Conservation (phyloP, 345 rosid species). For the Linum usitatissimum region DNA sequence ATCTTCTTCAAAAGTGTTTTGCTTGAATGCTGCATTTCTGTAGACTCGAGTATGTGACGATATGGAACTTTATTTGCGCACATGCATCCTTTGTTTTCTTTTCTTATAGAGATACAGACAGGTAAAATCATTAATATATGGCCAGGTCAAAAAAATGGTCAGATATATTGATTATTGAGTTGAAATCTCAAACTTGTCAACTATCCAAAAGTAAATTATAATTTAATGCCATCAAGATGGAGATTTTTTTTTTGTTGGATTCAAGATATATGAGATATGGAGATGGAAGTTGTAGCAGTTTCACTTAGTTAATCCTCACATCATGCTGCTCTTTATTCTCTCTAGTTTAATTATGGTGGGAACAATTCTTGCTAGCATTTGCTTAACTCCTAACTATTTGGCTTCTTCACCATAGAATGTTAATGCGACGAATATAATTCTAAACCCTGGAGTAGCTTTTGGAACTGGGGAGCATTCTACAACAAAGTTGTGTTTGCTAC, state of each 20-base stretch:
- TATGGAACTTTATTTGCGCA: not conserved
- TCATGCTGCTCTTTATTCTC: not conserved
- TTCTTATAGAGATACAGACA: not conserved
- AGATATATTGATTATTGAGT: too few species aligned
- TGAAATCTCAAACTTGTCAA: too few species aligned
- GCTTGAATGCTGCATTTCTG: not conserved
- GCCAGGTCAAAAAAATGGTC: too few species aligned
- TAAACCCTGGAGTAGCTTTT: slow-evolving; percentile 82
- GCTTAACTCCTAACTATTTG: not conserved
- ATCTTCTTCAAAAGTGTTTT: slow-evolving; percentile 9
- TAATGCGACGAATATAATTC: slow-evolving; percentile 57
- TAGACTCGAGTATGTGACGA: slow-evolving; percentile 3
- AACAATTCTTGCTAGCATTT: not conserved
- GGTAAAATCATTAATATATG: not conserved
- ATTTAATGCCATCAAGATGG: too few species aligned
- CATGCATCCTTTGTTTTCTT: not conserved
- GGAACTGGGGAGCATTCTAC: slow-evolving; percentile 93
- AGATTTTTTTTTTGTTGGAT: too few species aligned
- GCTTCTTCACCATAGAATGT: slow-evolving; percentile 31
- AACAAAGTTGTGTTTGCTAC: slow-evolving; percentile 56
- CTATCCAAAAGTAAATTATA: too few species aligned
- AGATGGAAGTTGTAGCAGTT: too few species aligned
- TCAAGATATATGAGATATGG: too few species aligned
- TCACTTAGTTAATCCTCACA: too few species aligned
- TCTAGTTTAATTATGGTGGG: not conserved